Evolutionary conservation across 1,284 basidiomycete genomes (phyloP), one percentile per base, ranked within the genome.

Genomic region (Ustilago nuda): DNA sequence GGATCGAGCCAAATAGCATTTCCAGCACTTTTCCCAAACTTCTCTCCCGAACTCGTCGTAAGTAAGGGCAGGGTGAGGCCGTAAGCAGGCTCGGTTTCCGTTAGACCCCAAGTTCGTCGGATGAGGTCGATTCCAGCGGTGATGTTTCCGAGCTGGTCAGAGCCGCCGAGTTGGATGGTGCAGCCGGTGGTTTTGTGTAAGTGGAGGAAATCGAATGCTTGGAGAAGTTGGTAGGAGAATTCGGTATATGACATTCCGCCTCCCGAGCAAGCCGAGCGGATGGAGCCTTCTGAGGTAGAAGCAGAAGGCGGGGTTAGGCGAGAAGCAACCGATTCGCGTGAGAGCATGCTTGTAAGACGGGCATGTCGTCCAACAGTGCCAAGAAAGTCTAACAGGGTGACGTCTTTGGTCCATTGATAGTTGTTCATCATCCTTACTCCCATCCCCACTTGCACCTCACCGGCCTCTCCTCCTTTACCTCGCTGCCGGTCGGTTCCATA

Each of bases 91-190:
- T 76, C 58, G 19, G 81, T 73, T 13, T 78, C 71, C 8, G 51
- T 60, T 15, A 51, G 46, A 4, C 48, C 58, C 2, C 62, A 82
- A 52, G 89, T 84, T 9, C 91, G 90, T 62, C 90, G 89, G 79
- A 98, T 95, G 51, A 98, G 89, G 65, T 98, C 94, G 37, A 97
- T 89, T 5, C 95, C 95, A 8, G 94, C 93, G 23, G 94, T 88
- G 73, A 99, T 98, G 85, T 99, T 99, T n/a, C 97, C 96, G 92
- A 95, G 95, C 86, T 99, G 97, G 86, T 99, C 97, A 0, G 93
- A 94, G 4, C 97, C 97, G 54, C 97, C 97, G 48, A 99, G 87
- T 87, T 99, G 97, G 51, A 98, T 89, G 2, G 91, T 91, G 86
- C 96, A 98, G 0, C 88, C 88, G 56, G 90, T 88, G 33, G 35